These are phyloP conservation scores for Tetracladium maxilliforme DNA, from an alignment of 2,329 filamentous ascomycete genomes.

Conservation along the genomic window DNA sequence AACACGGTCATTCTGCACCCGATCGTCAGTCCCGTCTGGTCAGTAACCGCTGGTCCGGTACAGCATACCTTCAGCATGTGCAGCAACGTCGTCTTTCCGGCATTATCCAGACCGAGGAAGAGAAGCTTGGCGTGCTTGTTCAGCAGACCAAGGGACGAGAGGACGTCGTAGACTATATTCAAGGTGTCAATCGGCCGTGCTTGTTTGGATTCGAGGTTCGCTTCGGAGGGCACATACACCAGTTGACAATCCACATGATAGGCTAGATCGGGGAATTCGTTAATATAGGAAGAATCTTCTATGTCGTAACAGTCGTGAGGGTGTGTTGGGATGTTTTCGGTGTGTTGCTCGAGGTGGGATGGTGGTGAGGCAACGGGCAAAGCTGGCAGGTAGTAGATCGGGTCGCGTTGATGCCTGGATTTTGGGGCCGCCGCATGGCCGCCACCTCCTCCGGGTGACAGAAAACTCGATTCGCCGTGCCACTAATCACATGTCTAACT, in stretches of 20 bases:
- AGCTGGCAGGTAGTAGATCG: no score
- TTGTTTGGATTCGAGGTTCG: constrained; percentile 1
- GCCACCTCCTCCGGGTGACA: no score
- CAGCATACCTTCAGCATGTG: constrained; percentile 82
- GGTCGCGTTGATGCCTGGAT: no score
- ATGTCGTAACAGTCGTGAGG: no score
- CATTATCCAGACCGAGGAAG: constrained; percentile 87
- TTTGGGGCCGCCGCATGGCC: no score
- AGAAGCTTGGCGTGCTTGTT: constrained; percentile 96
- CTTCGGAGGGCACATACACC: constrained; percentile 50
- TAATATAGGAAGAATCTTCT: no score
- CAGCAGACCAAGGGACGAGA: constrained; percentile 72
- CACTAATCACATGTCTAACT: no score
- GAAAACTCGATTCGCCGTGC: no score
- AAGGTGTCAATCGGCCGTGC: constrained; percentile 5
- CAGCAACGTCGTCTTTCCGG: constrained; percentile 83
- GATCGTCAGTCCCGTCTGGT: not conserved
- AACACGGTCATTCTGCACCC: constrained; percentile 68
- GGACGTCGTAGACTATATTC: constrained; percentile 69
- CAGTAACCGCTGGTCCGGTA: not conserved
- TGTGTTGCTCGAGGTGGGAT: no score
- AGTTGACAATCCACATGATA: constrained; percentile 88
- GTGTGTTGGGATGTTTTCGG: no score
- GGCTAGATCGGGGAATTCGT: no score
- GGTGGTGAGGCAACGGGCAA: no score